A percentile compares a stretch with the other conserved stretches of the same genome.
Conservation (phyloP, 2,329 filamentous ascomycete species). For the Chalara sp. region DNA sequence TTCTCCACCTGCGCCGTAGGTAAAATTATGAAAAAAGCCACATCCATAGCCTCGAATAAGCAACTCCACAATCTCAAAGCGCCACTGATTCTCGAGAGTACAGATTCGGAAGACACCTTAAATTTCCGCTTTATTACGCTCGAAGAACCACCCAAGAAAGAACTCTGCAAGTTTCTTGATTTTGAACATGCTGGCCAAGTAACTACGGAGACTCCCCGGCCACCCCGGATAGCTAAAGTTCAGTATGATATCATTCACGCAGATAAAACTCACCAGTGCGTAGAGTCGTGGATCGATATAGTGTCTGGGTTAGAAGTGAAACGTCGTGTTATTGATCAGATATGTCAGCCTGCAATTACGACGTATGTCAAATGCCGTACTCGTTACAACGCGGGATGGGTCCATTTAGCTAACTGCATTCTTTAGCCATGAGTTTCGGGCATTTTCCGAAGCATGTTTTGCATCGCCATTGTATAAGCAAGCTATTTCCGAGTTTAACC, state of each 20-base stretch:
- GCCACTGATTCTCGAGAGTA: too few species aligned
- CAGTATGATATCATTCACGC: conserved; percentile 49
- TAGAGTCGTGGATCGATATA: conserved; percentile 46
- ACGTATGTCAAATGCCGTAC: conserved; percentile 28
- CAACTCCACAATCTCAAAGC: background rate
- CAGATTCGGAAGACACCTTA: conserved; percentile 33
- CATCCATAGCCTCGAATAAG: background rate
- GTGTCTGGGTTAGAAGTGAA: conserved; percentile 33
- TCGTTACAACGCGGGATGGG: background rate
- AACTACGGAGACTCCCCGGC: conserved; percentile 29
- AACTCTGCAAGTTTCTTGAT: conserved; percentile 41
- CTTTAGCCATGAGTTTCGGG: conserved; percentile 10
- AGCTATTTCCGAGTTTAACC: conserved; percentile 41
- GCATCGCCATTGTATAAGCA: conserved; percentile 45
- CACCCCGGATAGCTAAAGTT: conserved; percentile 42
- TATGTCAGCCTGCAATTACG: conserved; percentile 41
- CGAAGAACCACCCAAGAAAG: conserved; percentile 44
- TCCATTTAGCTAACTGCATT: background rate
- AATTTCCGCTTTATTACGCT: conserved; percentile 57
- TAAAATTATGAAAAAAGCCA: background rate
- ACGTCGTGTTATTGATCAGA: conserved; percentile 39
- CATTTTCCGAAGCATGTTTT: conserved; percentile 14
- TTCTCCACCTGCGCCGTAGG: conserved; percentile 21
- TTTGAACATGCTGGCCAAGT: conserved; percentile 35
- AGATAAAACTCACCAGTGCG: conserved; percentile 44